Base-by-base conservation (phyloP, 2,329 filamentous ascomycete species). In the Sporothrix curviconia region DNA sequence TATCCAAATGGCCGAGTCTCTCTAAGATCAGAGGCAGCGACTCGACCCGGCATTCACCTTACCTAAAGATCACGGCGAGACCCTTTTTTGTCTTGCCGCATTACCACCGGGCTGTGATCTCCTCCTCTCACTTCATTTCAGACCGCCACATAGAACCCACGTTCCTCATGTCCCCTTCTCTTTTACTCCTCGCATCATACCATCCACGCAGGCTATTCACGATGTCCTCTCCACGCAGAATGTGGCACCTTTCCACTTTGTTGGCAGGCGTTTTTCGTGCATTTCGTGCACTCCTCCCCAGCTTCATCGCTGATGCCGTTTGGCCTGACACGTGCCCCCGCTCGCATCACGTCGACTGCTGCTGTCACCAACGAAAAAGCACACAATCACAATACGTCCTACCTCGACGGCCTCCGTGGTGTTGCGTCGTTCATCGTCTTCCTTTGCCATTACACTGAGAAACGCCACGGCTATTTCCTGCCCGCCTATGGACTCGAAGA, bases 371-470 rank as follows among this genome's bases (percentile, higher is more conserved):
- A 37, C 44, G 43, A 59, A 64, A 59, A 39, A 37, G 70, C 8
- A n/a, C n/a, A n/a, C n/a, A n/a, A n/a, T n/a, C 74, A 75, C 60
- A 68, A 72, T 42, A 77, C 75, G 1, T 74, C 75, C 12, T 78
- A 77, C 62, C 71, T 79, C 47, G 76, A 79, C 65, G 76, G 77
- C 32, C 66, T 79, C 46, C 74, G 76, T n/a, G 77, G 77, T 24
- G 66, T 79, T 30, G 76, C 76, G 17, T 74, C 75, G 9, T 67
- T 78, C 53, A 62, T 78, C 42, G 76, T 79, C 59, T 78, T 76
- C 62, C 64, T 76, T 66, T 76, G 73, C 60, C 76, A 78, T 65
- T 72, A 75, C 65, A 72, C 71, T 30, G 71, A 77, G 64, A 70
- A 71, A 54, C 72, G 74, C 54, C 69, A 71, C 44, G 62, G 60